phyloP scores from a whole-genome alignment of 2,329 filamentous ascomycete genomes.

The Sarocladium oryzae region DNA sequence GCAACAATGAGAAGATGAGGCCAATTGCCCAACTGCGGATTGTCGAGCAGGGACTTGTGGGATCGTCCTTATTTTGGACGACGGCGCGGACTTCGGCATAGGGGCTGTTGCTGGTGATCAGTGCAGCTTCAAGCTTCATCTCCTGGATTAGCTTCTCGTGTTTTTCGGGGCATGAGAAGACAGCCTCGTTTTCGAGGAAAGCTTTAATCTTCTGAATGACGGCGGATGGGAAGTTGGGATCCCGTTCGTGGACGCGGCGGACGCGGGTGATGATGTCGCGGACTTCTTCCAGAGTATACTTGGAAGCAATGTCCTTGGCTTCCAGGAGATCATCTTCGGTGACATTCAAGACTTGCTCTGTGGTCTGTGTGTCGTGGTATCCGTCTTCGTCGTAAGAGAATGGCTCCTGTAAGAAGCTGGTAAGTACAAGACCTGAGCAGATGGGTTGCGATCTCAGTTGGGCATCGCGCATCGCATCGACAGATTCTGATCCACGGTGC shows the following conservation, averaged over 20 bases:
- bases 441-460: neutral
- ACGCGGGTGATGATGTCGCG: slow-evolving; percentile 35
- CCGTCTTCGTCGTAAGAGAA: slow-evolving; percentile 34
- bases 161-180: slow-evolving; percentile 38
- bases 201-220: slow-evolving; percentile 34
- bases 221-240: slow-evolving; percentile 35
- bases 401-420: slow-evolving; percentile 20
- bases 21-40: slow-evolving; percentile 49
- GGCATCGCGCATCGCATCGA: no score
- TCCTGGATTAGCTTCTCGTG: slow-evolving; percentile 42
- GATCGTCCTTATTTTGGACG: slow-evolving; percentile 49
- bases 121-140: slow-evolving; percentile 49
- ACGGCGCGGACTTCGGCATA: slow-evolving; percentile 52
- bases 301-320: slow-evolving; percentile 36
- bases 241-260: slow-evolving; percentile 33
- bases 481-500: no score
- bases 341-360: slow-evolving; percentile 36
- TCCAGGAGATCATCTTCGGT: slow-evolving; percentile 40
- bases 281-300: slow-evolving; percentile 36
- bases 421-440: neutral
- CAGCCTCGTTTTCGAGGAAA: slow-evolving; percentile 37
- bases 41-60: slow-evolving; percentile 42
- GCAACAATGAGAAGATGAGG: slow-evolving; percentile 40
- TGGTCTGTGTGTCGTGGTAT: slow-evolving; percentile 21
- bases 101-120: slow-evolving; percentile 49